These are phyloP conservation scores for Solidago caesia DNA, from an alignment of 129 eudicot species.

Conservation along the genomic window DNA sequence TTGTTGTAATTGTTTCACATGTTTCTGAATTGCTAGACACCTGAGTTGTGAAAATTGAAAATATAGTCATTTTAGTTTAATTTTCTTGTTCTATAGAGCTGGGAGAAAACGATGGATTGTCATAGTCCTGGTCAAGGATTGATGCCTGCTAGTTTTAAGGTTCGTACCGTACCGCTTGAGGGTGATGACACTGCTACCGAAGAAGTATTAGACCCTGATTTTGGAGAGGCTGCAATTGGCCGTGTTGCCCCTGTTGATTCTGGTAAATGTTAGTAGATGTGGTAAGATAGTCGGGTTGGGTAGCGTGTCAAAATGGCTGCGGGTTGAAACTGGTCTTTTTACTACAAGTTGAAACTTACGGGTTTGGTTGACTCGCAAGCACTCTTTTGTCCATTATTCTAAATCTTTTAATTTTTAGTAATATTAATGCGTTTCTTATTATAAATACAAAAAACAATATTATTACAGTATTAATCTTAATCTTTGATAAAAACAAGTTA, in stretches of 20 bases:
- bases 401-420: not conserved
- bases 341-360: not conserved
- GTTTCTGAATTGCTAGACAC: conserved; percentile 9
- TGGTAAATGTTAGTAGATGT: conserved; percentile 36
- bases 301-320: not conserved
- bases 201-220: conserved; percentile 83
- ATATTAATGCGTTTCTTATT: no score
- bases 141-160: conserved; percentile 97
- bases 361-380: not conserved
- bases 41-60: not conserved
- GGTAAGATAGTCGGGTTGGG: not conserved
- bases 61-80: not conserved
- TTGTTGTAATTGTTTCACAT: not conserved
- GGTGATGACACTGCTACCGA: conserved; percentile 66
- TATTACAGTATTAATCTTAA: not conserved
- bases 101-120: conserved; percentile 96
- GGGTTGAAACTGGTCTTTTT: not conserved
- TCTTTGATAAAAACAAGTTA: not conserved
- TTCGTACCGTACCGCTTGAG: conserved; percentile 63
- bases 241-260: conserved; percentile 98
- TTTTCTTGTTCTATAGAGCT: conserved; percentile 54
- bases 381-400: no score
- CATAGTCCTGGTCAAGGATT: conserved; percentile 91
- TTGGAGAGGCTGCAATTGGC: conserved; percentile 95
- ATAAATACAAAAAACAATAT: no score